These are phyloP conservation scores for Dendrocalamus latiflorus DNA, from an alignment of 202 grass and related monocot species.

Conservation along the genomic window DNA sequence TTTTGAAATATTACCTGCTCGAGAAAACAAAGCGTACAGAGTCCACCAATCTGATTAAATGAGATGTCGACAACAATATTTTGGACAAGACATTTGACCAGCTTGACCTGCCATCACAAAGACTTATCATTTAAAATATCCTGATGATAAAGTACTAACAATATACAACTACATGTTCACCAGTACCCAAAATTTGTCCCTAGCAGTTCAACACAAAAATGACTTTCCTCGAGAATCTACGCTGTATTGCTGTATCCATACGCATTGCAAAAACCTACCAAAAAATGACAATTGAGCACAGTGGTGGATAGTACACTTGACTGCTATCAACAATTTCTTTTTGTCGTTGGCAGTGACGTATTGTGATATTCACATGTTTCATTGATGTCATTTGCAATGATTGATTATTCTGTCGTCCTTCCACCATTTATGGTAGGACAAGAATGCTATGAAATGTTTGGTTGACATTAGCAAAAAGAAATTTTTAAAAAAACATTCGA, in stretches of 20 bases:
- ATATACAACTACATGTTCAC: neutral
- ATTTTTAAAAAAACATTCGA: neutral
- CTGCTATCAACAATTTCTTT: neutral
- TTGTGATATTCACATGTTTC: neutral
- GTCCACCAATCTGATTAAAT: too few relatives aligned
- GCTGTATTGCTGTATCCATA: neutral
- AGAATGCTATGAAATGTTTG: neutral
- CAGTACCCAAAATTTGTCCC: neutral
- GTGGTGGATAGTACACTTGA: neutral
- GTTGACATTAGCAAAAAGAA: neutral
- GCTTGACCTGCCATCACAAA: slow-evolving; percentile 63
- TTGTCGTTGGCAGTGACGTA: neutral
- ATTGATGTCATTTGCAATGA: neutral
- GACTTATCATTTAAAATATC: neutral
- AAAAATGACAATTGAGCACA: neutral
- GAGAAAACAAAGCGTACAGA: too few relatives aligned
- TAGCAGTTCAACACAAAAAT: neutral
- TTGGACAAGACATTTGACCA: too few relatives aligned
- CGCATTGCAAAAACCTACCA: neutral
- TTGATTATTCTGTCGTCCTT: neutral
- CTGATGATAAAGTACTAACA: neutral
- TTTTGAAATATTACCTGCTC: slow-evolving; percentile 59
- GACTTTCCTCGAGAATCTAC: neutral
- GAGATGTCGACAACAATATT: too few relatives aligned
- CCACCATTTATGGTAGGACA: neutral